phyloP scores from a whole-genome alignment of 2,329 filamentous ascomycete genomes.

The Davidsoniella eucalypti region DNA sequence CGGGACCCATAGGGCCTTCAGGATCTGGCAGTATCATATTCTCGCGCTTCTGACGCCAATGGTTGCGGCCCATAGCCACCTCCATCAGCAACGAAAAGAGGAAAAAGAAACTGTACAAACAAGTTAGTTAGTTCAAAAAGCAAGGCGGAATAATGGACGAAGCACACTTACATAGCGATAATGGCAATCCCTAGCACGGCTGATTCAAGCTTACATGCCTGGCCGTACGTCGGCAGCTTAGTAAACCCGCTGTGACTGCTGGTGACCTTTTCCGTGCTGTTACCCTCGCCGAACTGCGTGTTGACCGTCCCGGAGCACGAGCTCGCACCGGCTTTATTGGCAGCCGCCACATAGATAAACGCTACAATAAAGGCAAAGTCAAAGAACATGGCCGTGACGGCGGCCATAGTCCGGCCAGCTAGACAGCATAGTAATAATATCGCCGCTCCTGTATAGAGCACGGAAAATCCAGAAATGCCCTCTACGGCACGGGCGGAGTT shows the following conservation, averaged over 20 bases:
- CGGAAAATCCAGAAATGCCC: slow-evolving; percentile 58
- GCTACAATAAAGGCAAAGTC: slow-evolving; percentile 60
- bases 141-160: neutral
- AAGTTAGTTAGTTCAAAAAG: neutral
- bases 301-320: slow-evolving; percentile 44
- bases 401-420: slow-evolving; percentile 57
- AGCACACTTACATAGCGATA: slow-evolving; percentile 45
- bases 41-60: slow-evolving; percentile 52
- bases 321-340: slow-evolving; percentile 52
- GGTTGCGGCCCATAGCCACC: slow-evolving; percentile 49
- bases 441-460: slow-evolving; percentile 59
- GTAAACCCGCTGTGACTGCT: slow-evolving; percentile 26
- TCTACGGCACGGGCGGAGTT: slow-evolving; percentile 56
- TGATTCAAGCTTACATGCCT: slow-evolving; percentile 59
- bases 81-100: slow-evolving; percentile 55
- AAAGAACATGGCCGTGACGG: slow-evolving; percentile 55
- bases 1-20: slow-evolving; percentile 8
- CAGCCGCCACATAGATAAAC: slow-evolving; percentile 67
- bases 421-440: slow-evolving; percentile 63
- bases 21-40: slow-evolving; percentile 32
- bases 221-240: slow-evolving; percentile 28
- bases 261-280: slow-evolving; percentile 18
- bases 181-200: slow-evolving; percentile 65
- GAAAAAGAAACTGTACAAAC: slow-evolving; percentile 47
- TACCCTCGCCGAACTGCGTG: slow-evolving; percentile 51